A percentile compares a stretch with the other conserved stretches of the same genome.
Evolutionary conservation across 2,329 filamentous ascomycete species (phyloP).

Genomic region (Dendrostoma leiphaemia): DNA sequence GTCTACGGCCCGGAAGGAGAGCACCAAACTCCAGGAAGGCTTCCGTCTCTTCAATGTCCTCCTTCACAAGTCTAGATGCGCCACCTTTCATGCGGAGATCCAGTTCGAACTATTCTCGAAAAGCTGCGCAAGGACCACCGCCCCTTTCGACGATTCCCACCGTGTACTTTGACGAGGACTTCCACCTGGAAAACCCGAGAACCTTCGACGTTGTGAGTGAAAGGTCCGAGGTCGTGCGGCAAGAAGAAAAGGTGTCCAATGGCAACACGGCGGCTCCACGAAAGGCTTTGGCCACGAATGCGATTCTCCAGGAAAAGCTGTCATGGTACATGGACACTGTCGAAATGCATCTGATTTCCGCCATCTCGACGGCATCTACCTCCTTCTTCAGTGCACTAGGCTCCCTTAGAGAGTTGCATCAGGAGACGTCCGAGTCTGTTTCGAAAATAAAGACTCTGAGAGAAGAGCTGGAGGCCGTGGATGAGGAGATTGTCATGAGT

Average conservation of each 20-base stretch:
- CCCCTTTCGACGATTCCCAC: constrained; percentile 87
- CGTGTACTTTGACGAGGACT: constrained; percentile 94
- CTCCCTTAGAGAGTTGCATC: constrained; percentile 85
- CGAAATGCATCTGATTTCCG: constrained; percentile 93
- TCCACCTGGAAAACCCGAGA: constrained; percentile 91
- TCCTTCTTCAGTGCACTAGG: constrained; percentile 96
- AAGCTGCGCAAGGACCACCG: constrained; percentile 69
- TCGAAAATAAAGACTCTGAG: constrained; percentile 78
- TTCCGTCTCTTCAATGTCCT: constrained; percentile 46
- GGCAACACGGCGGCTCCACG: constrained; percentile 61
- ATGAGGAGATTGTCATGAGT: constrained; percentile 81
- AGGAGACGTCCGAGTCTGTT: constrained; percentile 89
- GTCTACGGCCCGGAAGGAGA: constrained; percentile 44
- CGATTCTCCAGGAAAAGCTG: constrained; percentile 94
- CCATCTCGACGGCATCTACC: constrained; percentile 91
- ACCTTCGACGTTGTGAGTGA: constrained; percentile 98
- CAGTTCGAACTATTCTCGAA: constrained; percentile 51
- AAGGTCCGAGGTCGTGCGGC: constrained; percentile 88
- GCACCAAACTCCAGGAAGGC: constrained; percentile 37
- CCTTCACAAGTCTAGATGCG: constrained; percentile 48
- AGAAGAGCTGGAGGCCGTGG: constrained; percentile 75
- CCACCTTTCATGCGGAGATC: constrained; percentile 41
- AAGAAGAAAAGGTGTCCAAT: constrained; percentile 56
- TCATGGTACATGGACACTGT: constrained; percentile 99
- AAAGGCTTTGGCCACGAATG: constrained; percentile 91